These are phyloP conservation scores for Xylaria longipes DNA, from an alignment of 495 filamentous ascomycete genomes.

Conservation along the genomic window DNA sequence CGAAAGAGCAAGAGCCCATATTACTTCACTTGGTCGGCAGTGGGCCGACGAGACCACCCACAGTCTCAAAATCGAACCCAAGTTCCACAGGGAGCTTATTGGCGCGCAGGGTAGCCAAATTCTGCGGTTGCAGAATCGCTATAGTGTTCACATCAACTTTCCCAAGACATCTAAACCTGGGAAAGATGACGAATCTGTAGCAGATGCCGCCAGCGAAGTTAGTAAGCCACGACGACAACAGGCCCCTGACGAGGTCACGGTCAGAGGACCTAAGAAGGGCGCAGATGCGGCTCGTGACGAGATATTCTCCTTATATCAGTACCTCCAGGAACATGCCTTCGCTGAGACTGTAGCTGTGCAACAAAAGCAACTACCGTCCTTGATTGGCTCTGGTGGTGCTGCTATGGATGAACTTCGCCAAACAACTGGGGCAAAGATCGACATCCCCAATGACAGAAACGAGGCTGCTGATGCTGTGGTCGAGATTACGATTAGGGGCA, in stretches of 20 bases:
- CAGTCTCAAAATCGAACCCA: constrained; percentile 83
- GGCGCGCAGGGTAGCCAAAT: constrained; percentile 88
- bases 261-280: constrained; percentile 89
- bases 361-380: constrained; percentile 81
- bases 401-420: constrained; percentile 90
- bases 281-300: constrained; percentile 91
- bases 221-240: constrained; percentile 75
- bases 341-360: constrained; percentile 81
- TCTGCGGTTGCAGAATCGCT: constrained; percentile 87
- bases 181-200: constrained; percentile 72
- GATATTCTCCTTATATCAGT: constrained; percentile 83
- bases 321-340: constrained; percentile 82
- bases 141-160: constrained; percentile 93
- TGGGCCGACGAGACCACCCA: constrained; percentile 88
- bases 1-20: constrained; percentile 79
- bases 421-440: constrained; percentile 82
- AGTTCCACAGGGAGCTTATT: constrained; percentile 88
- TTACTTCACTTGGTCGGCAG: constrained; percentile 75
- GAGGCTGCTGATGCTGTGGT: constrained; percentile 68
- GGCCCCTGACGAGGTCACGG: constrained; percentile 84
- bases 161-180: constrained; percentile 67
- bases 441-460: constrained; percentile 73
- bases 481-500: constrained; percentile 88
- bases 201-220: constrained; percentile 73
- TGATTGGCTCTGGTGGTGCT: constrained; percentile 88